Base-by-base conservation (phyloP, 108 stramenopile species). In the Skeletonema marinoi region DNA sequence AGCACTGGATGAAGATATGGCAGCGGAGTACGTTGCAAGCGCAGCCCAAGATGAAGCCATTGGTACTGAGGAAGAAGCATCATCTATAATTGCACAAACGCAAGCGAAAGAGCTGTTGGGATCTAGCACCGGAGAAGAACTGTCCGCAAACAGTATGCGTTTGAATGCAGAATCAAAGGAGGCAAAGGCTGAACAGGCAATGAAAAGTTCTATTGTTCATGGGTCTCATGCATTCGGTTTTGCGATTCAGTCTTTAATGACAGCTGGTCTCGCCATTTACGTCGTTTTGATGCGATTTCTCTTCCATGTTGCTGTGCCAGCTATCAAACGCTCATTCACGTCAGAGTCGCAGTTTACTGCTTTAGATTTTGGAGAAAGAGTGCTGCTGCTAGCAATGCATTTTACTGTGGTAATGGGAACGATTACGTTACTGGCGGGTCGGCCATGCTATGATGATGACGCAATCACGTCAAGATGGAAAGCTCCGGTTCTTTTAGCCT, bases 81-180 rank as follows among this genome's bases (percentile, higher is more conserved):
- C 60, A 14, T 56, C 78, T 1, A 36, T 68, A 14, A 25, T 46
- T 50, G 44, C 63, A 38, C 71, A 72, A 54, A 9, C 63, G 3
- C 64, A 78, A 65, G 67, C 78, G 19, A 66, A 72, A 42, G 78
- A 73, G 35, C 44, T 42, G 10, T n/a, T 78, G 14, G 56, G 51
- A 6, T 19, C 71, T 51, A 78, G 78, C 44, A 65, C 78, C 1
- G 65, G 65, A 7, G 78, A 78, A 68, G 78, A 78, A 54, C 71
- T 78, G 50, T 60, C 71, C 30, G 66, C 78, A 32, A 39, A 72
- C 30, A 62, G 58, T 19, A 66, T 72, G 16, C 66, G 66, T 32
- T 6, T 66, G 11, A 33, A 61, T 72, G 71, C 71, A 25, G 60
- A 66, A 19, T 44, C 66, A 60, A 67, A 68, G 14, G 66, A 68